phyloP scores from a whole-genome alignment of 257 asterid genomes.

The Penstemon barbatus region DNA sequence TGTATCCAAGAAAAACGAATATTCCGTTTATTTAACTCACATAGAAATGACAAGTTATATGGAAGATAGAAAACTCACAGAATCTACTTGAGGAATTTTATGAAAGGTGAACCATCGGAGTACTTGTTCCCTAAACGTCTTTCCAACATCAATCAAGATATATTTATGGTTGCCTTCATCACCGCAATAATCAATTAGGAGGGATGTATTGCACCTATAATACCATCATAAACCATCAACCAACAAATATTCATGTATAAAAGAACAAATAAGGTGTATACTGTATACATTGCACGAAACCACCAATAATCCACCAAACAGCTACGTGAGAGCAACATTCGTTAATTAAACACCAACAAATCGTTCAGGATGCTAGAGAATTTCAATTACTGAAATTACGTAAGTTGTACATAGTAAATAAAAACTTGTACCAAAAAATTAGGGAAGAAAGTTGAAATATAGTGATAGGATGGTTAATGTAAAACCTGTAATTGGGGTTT shows the following conservation, averaged over 20 bases:
- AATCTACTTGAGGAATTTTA: slow-evolving; percentile 83
- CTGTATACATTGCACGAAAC: no score
- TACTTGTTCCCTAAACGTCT: slow-evolving; percentile 96
- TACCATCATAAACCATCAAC: slow-evolving; percentile 33
- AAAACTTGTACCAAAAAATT: neutral
- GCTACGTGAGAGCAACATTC: slow-evolving; percentile 1
- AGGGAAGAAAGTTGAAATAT: neutral
- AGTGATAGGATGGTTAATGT: neutral
- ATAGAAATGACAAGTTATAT: slow-evolving; percentile 1
- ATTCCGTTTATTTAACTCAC: neutral
- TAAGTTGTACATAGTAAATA: neutral
- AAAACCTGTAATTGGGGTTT: slow-evolving; percentile 93
- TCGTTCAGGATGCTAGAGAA: neutral
- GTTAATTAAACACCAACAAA: neutral
- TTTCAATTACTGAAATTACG: neutral
- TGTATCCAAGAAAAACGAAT: neutral
- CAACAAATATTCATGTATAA: neutral
- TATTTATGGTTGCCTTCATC: slow-evolving; percentile 64
- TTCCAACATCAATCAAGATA: slow-evolving; percentile 89
- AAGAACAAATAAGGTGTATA: neutral
- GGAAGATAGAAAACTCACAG: slow-evolving; percentile 59
- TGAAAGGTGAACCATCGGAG: slow-evolving; percentile 88
- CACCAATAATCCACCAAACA: neutral
- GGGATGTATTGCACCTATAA: slow-evolving; percentile 95
- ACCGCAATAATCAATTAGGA: slow-evolving; percentile 74